Evolutionary conservation across 441 rosid genomes (phyloP), one percentile per base, ranked within the genome.

Genomic region (Populus hybrid): DNA sequence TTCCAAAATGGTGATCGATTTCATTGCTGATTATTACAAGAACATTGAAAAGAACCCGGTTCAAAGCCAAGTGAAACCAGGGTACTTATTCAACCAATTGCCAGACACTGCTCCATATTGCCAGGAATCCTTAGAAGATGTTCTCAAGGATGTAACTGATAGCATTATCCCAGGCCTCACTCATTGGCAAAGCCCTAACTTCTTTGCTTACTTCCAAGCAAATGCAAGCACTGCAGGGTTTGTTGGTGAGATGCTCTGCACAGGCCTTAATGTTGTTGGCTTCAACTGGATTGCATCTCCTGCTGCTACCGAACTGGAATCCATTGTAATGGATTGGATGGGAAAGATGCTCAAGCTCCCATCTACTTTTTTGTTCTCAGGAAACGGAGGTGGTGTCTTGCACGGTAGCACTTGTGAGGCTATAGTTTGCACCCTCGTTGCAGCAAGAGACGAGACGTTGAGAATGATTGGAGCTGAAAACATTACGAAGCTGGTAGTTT

Each of bases 361-460:
- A 0, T 70, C 72, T 7, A 67, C 83, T 0, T 82, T 84, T 72
- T 65, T 81, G 1, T 87, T 84, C 66, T 75, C 84, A 0, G 87
- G 89, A 16, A 79, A n/a, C 18, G 86, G 86, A 53, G 88, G 90
- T 3, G 88, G 87, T 7, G 87, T 84, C 57, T 59, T 84, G 28
- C 76, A 82, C 32, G 85, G 80, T 2, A 87, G 77, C 8, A 84
- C 87, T 6, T 72, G 80, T 8, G 78, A 85, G 59, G 80, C 88
- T 57, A 74, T 84, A 0, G 59, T 82, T 0, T 85, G 84, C 73
- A 79, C 82, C 8, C 77, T 87, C 12, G 80, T 73, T 2, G 82
- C 85, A 2, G 86, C 84, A 10, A 77, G 90, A 73, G 86, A 80
- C 67, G 53, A 5, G 38, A 78, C 69, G 1, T 53, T 82, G 50